Evolutionary conservation across 2,329 filamentous ascomycete species (phyloP).

Genomic region (Penicillium sumatraense): DNA sequence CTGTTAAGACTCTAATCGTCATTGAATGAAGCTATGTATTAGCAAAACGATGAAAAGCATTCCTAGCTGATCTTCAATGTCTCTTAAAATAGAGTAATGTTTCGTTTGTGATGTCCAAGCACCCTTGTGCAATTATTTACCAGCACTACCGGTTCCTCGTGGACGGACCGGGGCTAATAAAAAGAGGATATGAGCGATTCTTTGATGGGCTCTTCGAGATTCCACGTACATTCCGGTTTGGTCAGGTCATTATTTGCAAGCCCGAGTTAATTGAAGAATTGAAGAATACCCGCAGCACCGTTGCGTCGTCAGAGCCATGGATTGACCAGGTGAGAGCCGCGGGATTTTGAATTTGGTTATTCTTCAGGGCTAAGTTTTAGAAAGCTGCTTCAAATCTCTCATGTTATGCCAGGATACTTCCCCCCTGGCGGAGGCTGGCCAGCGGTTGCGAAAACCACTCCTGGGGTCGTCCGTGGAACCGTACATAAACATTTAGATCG

Average conservation of each 20-base stretch:
- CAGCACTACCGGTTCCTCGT: constrained; percentile 26
- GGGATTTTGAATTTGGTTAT: background rate
- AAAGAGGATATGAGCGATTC: constrained; percentile 19
- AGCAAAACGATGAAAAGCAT: background rate
- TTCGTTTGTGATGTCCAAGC: constrained; percentile 11
- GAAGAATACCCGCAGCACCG: constrained; percentile 14
- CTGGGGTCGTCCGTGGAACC: constrained; percentile 25
- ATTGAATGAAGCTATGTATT: background rate
- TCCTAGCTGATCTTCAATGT: background rate
- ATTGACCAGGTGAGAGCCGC: constrained; percentile 24
- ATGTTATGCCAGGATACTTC: constrained; percentile 40
- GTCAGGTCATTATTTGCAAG: constrained; percentile 25
- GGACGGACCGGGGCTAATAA: constrained; percentile 23
- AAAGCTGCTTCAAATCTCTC: constrained; percentile 36
- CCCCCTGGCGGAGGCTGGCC: constrained; percentile 23
- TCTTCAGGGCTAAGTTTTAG: background rate
- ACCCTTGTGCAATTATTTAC: constrained; percentile 15
- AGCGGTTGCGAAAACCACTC: constrained; percentile 28
- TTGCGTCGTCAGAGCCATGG: constrained; percentile 27
- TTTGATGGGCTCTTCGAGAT: constrained; percentile 25
- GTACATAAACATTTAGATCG: constrained; percentile 23
- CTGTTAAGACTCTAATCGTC: background rate
- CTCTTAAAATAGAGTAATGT: constrained; percentile 6
- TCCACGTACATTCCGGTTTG: constrained; percentile 27
- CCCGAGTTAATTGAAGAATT: constrained; percentile 25